phyloP scores from a whole-genome alignment of 176 grass and related monocot genomes.

The Saccharum spontaneum region DNA sequence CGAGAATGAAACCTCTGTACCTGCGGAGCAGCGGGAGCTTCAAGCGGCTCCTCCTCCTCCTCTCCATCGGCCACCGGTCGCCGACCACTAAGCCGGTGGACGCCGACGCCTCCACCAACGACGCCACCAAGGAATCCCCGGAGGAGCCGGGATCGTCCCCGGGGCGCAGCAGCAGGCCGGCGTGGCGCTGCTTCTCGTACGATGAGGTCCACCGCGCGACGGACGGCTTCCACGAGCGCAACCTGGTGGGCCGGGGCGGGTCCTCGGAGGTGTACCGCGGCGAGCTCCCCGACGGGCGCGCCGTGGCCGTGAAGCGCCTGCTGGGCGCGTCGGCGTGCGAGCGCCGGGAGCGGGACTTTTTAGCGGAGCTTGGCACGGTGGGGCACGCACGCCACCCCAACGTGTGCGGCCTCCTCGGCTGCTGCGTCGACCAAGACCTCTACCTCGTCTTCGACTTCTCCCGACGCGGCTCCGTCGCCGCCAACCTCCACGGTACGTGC shows the following conservation, averaged over 20 bases:
- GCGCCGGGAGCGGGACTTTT: slow-evolving; percentile 82
- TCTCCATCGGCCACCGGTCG: slow-evolving; percentile 28
- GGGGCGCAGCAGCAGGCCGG: not conserved
- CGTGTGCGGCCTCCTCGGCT: slow-evolving; percentile 71
- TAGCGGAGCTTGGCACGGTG: slow-evolving; percentile 83
- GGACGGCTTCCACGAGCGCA: slow-evolving; percentile 44
- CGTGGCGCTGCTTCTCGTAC: slow-evolving; percentile 80
- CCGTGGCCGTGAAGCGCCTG: slow-evolving; percentile 81
- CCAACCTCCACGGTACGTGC: slow-evolving; percentile 59
- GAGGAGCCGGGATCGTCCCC: not conserved
- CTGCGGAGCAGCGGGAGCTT: slow-evolving; percentile 31
- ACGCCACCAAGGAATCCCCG: not conserved
- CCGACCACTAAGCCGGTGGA: not conserved
- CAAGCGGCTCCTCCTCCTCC: slow-evolving; percentile 37
- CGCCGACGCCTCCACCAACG: no score
- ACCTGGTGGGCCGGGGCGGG: slow-evolving; percentile 84
- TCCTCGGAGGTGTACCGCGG: slow-evolving; percentile 94
- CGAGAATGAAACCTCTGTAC: slow-evolving; percentile 34
- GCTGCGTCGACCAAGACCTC: slow-evolving; percentile 83
- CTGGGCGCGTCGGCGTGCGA: slow-evolving; percentile 58
- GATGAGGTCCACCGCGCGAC: slow-evolving; percentile 67
- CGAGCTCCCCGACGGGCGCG: slow-evolving; percentile 48
- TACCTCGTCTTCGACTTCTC: slow-evolving; percentile 86
- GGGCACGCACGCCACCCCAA: slow-evolving; percentile 83
- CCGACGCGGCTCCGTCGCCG: slow-evolving; percentile 75